These are phyloP conservation scores for Yamadazyma laniorum DNA, from an alignment of 805 yeast genomes.

Conservation along the genomic window DNA sequence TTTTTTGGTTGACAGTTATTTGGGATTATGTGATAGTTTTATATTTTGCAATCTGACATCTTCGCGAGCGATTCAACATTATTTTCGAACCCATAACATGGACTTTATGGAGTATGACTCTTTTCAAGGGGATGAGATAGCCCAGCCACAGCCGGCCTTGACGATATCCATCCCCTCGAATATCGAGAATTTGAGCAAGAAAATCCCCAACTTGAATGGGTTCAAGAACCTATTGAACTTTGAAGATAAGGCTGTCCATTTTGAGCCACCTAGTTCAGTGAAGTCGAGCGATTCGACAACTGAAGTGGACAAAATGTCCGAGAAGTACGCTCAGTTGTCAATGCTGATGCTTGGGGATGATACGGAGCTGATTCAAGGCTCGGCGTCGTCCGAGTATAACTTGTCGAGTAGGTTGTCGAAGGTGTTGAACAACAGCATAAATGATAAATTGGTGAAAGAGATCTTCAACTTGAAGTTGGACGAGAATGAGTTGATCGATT, in stretches of 20 bases:
- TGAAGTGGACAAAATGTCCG: conserved; percentile 27
- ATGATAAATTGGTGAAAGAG: conserved; percentile 37
- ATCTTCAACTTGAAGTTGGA: conserved; percentile 25
- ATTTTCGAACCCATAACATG: no score
- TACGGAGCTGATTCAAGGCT: background rate
- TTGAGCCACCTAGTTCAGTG: conserved; percentile 1
- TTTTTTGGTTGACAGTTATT: no score
- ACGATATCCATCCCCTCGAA: conserved; percentile 38
- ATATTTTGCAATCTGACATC: no score
- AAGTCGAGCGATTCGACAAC: conserved; percentile 9
- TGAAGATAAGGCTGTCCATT: conserved; percentile 5
- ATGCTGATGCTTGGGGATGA: conserved; percentile 32
- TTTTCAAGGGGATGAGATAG: conserved; percentile 27
- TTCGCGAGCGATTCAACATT: no score
- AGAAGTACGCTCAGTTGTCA: conserved; percentile 49
- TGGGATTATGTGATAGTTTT: no score
- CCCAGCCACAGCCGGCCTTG: conserved; percentile 45
- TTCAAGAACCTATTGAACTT: conserved; percentile 29
- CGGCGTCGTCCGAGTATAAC: conserved; percentile 1
- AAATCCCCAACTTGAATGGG: conserved; percentile 32
- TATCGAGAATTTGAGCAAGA: conserved; percentile 30
- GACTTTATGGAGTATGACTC: conserved; percentile 43
- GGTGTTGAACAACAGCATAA: conserved; percentile 45
- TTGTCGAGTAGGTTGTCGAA: conserved; percentile 48
- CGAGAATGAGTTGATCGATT: conserved; percentile 37